Evolutionary conservation across 208 protist genomes (phyloP).

Genomic region (Vickermania ingenoplastis): DNA sequence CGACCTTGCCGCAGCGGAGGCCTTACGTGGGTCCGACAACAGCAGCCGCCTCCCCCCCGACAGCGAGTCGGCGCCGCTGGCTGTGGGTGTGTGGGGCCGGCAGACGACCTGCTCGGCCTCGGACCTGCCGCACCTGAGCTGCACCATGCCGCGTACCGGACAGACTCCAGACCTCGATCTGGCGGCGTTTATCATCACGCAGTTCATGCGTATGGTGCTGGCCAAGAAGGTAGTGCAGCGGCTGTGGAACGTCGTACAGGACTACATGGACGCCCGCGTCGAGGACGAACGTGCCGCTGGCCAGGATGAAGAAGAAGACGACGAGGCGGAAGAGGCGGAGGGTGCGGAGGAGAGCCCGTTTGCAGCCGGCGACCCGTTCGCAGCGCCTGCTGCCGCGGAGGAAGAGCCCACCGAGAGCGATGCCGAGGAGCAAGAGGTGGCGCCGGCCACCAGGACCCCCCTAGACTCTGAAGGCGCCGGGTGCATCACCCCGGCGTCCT

Average conservation of each 20-base stretch:
- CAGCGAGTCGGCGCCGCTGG: not conserved
- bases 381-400: not conserved
- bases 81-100: too few relatives aligned
- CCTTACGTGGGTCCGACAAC: too few relatives aligned
- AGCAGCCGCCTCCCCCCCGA: not conserved
- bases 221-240: not conserved
- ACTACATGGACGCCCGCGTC: not conserved
- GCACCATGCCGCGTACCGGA: not conserved
- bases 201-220: slow-evolving; percentile 1
- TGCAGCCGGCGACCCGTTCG: not conserved
- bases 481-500: slow-evolving; percentile 1
- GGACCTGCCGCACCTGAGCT: not conserved
- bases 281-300: not conserved
- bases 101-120: not conserved
- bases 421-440: too few relatives aligned
- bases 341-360: not conserved
- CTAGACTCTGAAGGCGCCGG: not conserved
- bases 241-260: not conserved
- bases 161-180: not conserved
- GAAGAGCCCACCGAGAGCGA: slow-evolving; percentile 2
- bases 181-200: not conserved
- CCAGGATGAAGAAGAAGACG: not conserved
- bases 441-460: too few relatives aligned
- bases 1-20: too few relatives aligned
- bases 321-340: not conserved